Percentiles rank a stretch among this genome's conserved stretches.
phyloP scores from a whole-genome alignment of 225 moss, liverwort and hornwort species.

The Takakia lepidozioides region DNA sequence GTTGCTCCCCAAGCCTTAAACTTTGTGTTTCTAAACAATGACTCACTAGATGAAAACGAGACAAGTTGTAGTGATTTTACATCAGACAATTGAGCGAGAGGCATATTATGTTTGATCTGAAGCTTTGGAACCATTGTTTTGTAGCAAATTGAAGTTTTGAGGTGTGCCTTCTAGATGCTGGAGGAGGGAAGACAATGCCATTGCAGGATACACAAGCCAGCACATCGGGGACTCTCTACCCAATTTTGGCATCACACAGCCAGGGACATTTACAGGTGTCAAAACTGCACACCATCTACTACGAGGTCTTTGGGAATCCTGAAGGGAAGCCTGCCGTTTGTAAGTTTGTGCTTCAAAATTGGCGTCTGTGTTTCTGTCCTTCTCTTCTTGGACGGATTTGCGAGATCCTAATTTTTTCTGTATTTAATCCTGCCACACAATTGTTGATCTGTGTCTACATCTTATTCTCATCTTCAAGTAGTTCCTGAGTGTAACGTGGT shows the following conservation, averaged over 20 bases:
- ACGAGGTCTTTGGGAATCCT: slow-evolving; percentile 69
- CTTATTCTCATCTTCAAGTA: no score
- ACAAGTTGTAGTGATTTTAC: no score
- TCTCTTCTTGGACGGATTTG: no score
- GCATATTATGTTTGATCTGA: not conserved
- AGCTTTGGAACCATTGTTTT: not conserved
- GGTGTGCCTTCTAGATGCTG: slow-evolving; percentile 16
- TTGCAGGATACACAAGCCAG: slow-evolving; percentile 30
- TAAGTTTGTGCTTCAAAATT: no score
- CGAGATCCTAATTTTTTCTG: no score
- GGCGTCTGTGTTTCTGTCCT: no score
- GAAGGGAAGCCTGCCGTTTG: slow-evolving; percentile 57
- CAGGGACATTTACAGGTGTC: slow-evolving; percentile 50
- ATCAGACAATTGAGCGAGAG: no score
- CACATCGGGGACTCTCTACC: slow-evolving; percentile 41
- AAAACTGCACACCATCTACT: slow-evolving; percentile 60
- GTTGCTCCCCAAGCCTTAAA: no score
- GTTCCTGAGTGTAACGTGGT: no score
- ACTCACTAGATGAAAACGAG: no score
- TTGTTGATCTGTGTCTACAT: no score
- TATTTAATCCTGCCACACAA: no score
- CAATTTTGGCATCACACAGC: slow-evolving; percentile 41
- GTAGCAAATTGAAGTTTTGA: slow-evolving; percentile 4
- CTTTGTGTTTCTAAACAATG: slow-evolving; percentile 1
- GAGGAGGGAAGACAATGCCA: slow-evolving; percentile 16